Conservation (phyloP, 2,329 filamentous ascomycete genomes). For the Eutypa lata region DNA sequence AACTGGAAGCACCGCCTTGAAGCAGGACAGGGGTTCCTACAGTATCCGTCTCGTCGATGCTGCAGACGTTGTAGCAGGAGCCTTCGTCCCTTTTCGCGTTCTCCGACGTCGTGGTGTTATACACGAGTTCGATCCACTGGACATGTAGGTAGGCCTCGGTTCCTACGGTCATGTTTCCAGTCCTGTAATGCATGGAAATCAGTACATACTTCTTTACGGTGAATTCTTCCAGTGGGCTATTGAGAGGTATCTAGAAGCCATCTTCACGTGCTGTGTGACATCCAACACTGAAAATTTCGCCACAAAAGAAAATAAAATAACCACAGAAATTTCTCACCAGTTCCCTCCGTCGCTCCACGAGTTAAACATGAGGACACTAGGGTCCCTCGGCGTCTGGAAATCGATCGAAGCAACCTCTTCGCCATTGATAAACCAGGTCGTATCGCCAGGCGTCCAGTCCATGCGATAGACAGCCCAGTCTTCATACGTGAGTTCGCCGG, state of each 20-base stretch:
- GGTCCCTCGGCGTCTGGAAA: constrained; percentile 53
- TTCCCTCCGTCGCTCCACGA: constrained; percentile 59
- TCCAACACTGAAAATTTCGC: too few species aligned
- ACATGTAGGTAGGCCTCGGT: constrained; percentile 54
- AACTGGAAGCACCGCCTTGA: constrained; percentile 17
- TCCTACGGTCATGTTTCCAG: constrained; percentile 53
- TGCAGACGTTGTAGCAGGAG: constrained; percentile 28
- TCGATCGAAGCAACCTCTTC: constrained; percentile 47
- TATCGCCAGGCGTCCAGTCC: constrained; percentile 54
- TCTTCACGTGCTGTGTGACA: too few species aligned
- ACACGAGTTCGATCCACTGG: constrained; percentile 62
- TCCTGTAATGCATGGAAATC: too few species aligned
- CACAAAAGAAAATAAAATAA: too few species aligned
- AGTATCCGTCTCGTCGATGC: constrained; percentile 31
- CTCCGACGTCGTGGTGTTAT: constrained; percentile 33
- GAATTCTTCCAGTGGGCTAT: too few species aligned
- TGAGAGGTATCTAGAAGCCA: too few species aligned
- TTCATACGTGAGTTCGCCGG: constrained; percentile 43
- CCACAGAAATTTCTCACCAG: too few species aligned
- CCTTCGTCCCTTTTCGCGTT: constrained; percentile 14
- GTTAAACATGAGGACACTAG: constrained; percentile 54
- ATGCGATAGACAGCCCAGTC: constrained; percentile 58
- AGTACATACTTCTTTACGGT: too few species aligned
- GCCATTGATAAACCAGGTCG: constrained; percentile 55
- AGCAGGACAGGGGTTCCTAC: constrained; percentile 38